Conservation (phyloP, 2,329 filamentous ascomycete species). For the Colletotrichum lupini region DNA sequence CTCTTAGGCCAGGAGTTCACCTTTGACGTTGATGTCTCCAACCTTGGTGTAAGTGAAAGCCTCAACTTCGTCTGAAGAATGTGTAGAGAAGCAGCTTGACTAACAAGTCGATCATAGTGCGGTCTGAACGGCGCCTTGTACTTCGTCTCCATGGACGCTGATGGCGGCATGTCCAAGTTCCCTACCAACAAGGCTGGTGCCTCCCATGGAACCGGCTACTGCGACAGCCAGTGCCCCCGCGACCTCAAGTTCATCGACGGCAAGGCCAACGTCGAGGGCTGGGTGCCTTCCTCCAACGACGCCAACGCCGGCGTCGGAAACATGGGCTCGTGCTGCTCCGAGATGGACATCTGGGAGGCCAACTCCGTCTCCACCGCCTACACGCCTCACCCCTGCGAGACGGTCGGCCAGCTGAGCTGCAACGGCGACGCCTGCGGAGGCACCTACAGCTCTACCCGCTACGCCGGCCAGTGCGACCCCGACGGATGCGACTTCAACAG, state of each 20-base stretch:
- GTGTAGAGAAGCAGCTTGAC: neutral
- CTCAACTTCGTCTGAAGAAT: no score
- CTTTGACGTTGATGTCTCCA: slow-evolving; percentile 77
- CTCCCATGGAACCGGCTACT: slow-evolving; percentile 69
- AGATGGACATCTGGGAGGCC: slow-evolving; percentile 74
- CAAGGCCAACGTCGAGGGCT: slow-evolving; percentile 63
- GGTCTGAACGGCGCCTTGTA: slow-evolving; percentile 80
- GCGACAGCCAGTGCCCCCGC: slow-evolving; percentile 63
- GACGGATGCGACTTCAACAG: slow-evolving; percentile 79
- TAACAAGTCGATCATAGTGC: slow-evolving; percentile 56
- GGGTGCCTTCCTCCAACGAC: slow-evolving; percentile 63
- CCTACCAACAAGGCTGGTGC: slow-evolving; percentile 62
- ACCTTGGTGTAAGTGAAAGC: slow-evolving; percentile 49
- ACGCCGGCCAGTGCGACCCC: slow-evolving; percentile 72
- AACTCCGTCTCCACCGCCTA: slow-evolving; percentile 72
- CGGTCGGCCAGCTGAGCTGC: slow-evolving; percentile 62
- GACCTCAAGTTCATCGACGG: slow-evolving; percentile 70
- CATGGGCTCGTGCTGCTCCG: slow-evolving; percentile 69
- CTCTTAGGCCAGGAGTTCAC: slow-evolving; percentile 75
- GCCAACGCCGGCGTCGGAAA: slow-evolving; percentile 62
- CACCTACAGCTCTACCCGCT: slow-evolving; percentile 63
- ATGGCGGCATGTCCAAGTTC: slow-evolving; percentile 64
- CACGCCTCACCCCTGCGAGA: slow-evolving; percentile 73
- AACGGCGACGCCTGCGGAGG: slow-evolving; percentile 62
- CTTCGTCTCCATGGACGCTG: slow-evolving; percentile 70